Conservation (phyloP, 2,329 filamentous ascomycete species). For the Curvularia eragrostidis region DNA sequence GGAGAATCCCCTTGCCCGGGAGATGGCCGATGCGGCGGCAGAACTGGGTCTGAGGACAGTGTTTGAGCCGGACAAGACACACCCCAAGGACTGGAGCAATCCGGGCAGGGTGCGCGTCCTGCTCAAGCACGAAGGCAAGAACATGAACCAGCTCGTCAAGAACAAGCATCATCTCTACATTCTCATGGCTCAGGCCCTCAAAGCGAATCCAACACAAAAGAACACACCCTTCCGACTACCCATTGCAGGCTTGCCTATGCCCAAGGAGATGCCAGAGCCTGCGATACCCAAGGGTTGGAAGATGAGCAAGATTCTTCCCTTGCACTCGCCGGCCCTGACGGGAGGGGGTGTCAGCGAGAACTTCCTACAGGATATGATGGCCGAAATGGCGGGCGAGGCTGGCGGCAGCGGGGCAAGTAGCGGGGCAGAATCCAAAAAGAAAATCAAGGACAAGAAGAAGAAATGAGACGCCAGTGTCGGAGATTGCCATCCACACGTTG, state of each 20-base stretch:
- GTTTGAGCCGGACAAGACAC: constrained; percentile 88
- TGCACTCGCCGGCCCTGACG: constrained; percentile 86
- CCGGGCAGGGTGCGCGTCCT: constrained; percentile 85
- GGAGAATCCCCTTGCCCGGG: constrained; percentile 82
- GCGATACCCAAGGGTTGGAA: constrained; percentile 84
- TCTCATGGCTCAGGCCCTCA: constrained; percentile 78
- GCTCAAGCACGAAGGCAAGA: constrained; percentile 67
- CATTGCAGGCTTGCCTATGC: constrained; percentile 74
- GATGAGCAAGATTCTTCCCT: constrained; percentile 80
- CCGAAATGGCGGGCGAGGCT: constrained; percentile 72
- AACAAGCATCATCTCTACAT: constrained; percentile 89
- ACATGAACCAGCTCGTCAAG: constrained; percentile 62
- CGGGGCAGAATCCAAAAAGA: constrained; percentile 39
- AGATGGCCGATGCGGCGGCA: constrained; percentile 80
- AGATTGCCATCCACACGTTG: not conserved
- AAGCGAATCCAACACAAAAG: constrained; percentile 77
- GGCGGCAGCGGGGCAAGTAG: constrained; percentile 33
- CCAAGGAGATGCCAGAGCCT: constrained; percentile 72
- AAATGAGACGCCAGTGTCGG: constrained; percentile 32
- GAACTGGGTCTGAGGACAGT: constrained; percentile 72
- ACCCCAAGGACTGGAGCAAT: constrained; percentile 98
- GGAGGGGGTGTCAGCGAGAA: constrained; percentile 95
- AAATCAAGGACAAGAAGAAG: constrained; percentile 50
- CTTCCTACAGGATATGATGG: constrained; percentile 95
- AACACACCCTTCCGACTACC: constrained; percentile 72